Conservation (phyloP, 140 eudicot species). For the Erigeron philadelphicus region DNA sequence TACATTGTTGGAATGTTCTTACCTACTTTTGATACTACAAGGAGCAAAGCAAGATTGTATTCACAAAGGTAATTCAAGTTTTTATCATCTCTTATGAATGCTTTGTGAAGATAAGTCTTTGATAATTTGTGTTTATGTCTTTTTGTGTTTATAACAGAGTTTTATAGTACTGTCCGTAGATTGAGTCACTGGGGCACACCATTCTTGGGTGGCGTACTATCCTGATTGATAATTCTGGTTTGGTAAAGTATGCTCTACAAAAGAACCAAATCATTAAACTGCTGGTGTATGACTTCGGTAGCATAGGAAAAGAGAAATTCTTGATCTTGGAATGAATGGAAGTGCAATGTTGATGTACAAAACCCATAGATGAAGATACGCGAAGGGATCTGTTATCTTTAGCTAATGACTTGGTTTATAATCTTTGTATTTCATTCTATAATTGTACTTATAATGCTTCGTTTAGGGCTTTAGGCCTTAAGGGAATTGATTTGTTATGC, state of each 20-base stretch:
- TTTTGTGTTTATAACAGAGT: not conserved
- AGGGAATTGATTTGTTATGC: no score
- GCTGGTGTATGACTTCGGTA: no score
- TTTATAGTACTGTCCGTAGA: constrained; percentile 38
- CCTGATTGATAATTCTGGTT: constrained; percentile 93
- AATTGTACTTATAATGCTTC: no score
- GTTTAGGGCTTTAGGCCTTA: no score
- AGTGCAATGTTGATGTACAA: no score
- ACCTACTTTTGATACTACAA: constrained; percentile 79
- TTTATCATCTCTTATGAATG: not conserved
- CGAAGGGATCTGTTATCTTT: no score
- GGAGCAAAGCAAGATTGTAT: constrained; percentile 92
- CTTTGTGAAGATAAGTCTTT: not conserved
- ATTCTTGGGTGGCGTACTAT: constrained; percentile 97
- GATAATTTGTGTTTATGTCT: not conserved
- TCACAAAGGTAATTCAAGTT: constrained; percentile 63
- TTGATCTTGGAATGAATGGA: no score
- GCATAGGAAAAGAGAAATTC: no score
- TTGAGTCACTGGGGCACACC: constrained; percentile 97
- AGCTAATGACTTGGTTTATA: no score
- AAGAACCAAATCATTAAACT: constrained; percentile 89
- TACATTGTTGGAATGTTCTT: constrained; percentile 97
- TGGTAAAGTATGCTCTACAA: constrained; percentile 81
- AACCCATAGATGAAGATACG: no score
- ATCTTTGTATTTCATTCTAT: no score